phyloP scores from a whole-genome alignment of 495 filamentous ascomycete species.

The Aspergillus mulundensis region DNA sequence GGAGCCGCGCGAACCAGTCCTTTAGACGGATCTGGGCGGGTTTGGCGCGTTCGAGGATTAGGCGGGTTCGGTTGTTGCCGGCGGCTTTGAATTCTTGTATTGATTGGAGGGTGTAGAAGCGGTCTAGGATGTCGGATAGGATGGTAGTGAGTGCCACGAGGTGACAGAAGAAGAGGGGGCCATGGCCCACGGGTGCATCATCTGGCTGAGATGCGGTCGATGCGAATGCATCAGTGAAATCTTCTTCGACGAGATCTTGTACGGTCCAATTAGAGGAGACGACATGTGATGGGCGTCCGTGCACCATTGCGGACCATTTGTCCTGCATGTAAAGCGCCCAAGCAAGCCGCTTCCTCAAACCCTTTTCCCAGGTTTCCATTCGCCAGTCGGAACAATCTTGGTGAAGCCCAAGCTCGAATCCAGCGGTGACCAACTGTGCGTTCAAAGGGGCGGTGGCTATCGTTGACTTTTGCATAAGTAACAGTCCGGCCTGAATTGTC shows the following conservation, averaged over 20 bases:
- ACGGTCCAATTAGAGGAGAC: conserved; percentile 55
- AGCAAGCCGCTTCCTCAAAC: conserved; percentile 53
- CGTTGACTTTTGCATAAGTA: conserved; percentile 84
- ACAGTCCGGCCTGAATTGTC: conserved; percentile 84
- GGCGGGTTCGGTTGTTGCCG: conserved; percentile 45
- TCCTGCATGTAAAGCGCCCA: conserved; percentile 61
- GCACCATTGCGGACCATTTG: conserved; percentile 55
- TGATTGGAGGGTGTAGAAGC: conserved; percentile 57
- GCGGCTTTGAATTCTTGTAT: conserved; percentile 50
- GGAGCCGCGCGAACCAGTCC: conserved; percentile 55
- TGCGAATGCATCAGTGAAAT: conserved; percentile 42
- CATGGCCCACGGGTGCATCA: conserved; percentile 36
- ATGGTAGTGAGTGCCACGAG: conserved; percentile 58
- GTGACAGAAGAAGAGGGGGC: conserved; percentile 52
- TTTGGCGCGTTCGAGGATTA: conserved; percentile 58
- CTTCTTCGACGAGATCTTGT: conserved; percentile 48
- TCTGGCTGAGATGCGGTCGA: conserved; percentile 34
- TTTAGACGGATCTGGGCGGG: conserved; percentile 57
- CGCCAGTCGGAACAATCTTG: conserved; percentile 55
- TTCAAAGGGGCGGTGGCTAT: conserved; percentile 83
- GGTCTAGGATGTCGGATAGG: conserved; percentile 56
- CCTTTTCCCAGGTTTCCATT: conserved; percentile 50
- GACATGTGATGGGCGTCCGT: conserved; percentile 54
- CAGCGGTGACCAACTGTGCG: conserved; percentile 62
- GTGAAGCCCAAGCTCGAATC: conserved; percentile 54